Conservation (phyloP, 2,329 filamentous ascomycete species). For the Neonectria coccinea region DNA sequence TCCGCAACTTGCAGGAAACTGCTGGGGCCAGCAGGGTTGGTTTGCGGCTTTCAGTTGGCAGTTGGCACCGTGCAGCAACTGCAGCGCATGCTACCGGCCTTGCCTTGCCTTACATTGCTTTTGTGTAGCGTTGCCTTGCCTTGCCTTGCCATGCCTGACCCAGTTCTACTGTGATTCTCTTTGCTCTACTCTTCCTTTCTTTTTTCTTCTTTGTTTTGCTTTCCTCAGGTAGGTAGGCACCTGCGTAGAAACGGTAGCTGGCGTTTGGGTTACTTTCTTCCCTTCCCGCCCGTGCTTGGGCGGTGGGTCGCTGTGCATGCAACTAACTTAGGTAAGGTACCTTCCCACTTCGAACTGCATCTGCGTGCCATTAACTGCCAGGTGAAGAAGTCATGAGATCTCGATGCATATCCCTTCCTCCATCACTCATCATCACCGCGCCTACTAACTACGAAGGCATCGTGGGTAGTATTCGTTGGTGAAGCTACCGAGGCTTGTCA, state of each 20-base stretch:
- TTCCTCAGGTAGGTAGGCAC: neutral
- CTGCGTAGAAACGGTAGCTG: neutral
- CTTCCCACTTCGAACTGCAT: neutral
- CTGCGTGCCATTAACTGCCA: neutral
- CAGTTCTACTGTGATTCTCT: no score
- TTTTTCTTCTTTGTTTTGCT: neutral
- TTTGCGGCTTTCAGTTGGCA: slow-evolving; percentile 7
- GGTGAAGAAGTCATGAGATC: no score
- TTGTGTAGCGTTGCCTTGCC: neutral
- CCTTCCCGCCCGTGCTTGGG: neutral
- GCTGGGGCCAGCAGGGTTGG: slow-evolving; percentile 20
- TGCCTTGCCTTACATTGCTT: neutral
- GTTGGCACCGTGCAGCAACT: slow-evolving; percentile 8
- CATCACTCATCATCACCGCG: slow-evolving; percentile 1
- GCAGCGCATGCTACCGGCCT: neutral
- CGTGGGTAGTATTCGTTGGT: neutral
- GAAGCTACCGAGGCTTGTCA: neutral
- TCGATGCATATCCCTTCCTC: neutral
- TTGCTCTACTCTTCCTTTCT: neutral
- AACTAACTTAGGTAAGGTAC: neutral
- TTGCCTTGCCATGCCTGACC: no score
- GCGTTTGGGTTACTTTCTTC: neutral
- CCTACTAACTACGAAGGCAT: neutral
- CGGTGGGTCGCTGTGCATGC: neutral
- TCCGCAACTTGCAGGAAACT: slow-evolving; percentile 22